These are phyloP conservation scores for Sclerospora graminicola DNA, from an alignment of 352 stramenopile genomes.

Conservation along the genomic window DNA sequence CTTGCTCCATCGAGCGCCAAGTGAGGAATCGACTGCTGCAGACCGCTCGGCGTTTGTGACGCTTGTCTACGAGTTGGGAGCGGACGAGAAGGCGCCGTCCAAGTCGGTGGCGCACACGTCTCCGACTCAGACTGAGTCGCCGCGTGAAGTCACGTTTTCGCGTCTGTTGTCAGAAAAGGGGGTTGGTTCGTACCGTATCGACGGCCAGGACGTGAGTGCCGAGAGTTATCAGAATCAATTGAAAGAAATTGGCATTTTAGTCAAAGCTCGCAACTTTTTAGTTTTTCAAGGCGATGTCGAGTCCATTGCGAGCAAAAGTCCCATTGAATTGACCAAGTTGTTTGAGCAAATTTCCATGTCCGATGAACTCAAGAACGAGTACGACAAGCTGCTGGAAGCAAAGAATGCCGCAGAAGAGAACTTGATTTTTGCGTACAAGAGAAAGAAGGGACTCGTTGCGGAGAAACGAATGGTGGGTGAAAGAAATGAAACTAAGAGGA, in stretches of 20 bases:
- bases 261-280: slow-evolving; percentile 99
- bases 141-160: slow-evolving; percentile 85
- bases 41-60: slow-evolving; percentile 82
- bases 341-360: slow-evolving; percentile 96
- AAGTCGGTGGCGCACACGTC: slow-evolving; percentile 9
- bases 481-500: not conserved
- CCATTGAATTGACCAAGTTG: slow-evolving; percentile 92
- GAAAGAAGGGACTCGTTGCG: slow-evolving; percentile 91
- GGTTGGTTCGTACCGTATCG: slow-evolving; percentile 70
- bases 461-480: slow-evolving; percentile 77
- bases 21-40: slow-evolving; percentile 23
- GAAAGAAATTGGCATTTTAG: slow-evolving; percentile 93
- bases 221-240: slow-evolving; percentile 92
- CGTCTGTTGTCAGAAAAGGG: slow-evolving; percentile 90
- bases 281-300: slow-evolving; percentile 99
- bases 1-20: slow-evolving; percentile 86
- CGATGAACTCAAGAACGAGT: slow-evolving; percentile 70
- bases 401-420: slow-evolving; percentile 92
- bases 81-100: slow-evolving; percentile 42
- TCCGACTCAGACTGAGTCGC: not conserved
- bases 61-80: slow-evolving; percentile 88
- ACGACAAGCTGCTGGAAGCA: slow-evolving; percentile 69
- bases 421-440: slow-evolving; percentile 92
- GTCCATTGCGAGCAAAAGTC: slow-evolving; percentile 92
- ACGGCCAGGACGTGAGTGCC: slow-evolving; percentile 71